Evolutionary conservation across 345 rosid genomes (phyloP), one percentile per base, ranked within the genome.

Genomic region (Balakata baccata): DNA sequence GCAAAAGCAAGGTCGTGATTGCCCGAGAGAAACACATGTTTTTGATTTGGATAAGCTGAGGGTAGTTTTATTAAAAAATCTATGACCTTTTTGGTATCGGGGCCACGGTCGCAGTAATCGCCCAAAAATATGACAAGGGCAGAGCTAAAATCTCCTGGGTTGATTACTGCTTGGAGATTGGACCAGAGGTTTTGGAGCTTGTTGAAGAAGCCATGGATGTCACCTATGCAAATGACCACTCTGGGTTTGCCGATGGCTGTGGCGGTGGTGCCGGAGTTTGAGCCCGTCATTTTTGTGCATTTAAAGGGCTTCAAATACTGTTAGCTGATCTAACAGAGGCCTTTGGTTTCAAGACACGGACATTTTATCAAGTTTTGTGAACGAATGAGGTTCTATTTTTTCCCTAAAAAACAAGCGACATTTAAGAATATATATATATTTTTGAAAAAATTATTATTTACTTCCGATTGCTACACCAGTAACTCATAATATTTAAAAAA

Each of bases 91-190:
- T 74, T 86, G 16, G 93, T 87, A 37, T 86, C 80, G 11, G 93
- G 91, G 64, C 97, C 98, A 6, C 97, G 90, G 70, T 93, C 98
- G 71, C 98, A 93, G 82, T 91, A 91, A 72, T 93, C 98, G 43
- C 98, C 98, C 59, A 93, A 82, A 83, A 93, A 93, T 70, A 93
- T 88, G 70, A 92, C 74, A 57, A 84, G 83, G 69, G 98, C 89
- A 51, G 93, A 63, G 68, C 56, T 67, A 85, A 93, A 93, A 11
- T 79, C 83, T 25, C 69, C 69, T 22, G 81, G 84, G 69, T 71
- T 72, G 59, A 90, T 38, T 0, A 69, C 56, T 64, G 84, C 46
- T 74, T 87, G 85, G 70, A 93, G 93, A 70, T 89, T 91, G 67
- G 80, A 57, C 98, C 97, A 93, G 68, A 93, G 92, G 11, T 79